Base-by-base conservation (phyloP, 176 grass and related monocot species). In the Phyllostachys edulis region DNA sequence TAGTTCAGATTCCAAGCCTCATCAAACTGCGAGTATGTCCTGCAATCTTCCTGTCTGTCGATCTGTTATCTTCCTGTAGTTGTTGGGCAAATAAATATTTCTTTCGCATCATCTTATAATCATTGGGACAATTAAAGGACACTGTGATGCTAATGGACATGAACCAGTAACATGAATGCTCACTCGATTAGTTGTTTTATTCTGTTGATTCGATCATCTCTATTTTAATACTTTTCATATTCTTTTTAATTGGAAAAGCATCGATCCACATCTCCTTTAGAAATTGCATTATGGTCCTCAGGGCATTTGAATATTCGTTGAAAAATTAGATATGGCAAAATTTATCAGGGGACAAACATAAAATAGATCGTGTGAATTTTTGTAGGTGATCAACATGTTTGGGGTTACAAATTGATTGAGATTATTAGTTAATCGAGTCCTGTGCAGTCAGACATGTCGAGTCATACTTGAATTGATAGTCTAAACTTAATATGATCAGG, bases 11-110 rank as follows among this genome's bases (percentile, higher is more conserved):
- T 90, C 89, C 80, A 76, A 85, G 63, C 65, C 81, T 79, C 85
- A 75, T 84, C 69, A 85, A 83, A 51, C 85, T 42, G 70, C 23
- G 55, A 82, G 89, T 11, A 82, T 87, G 87, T 85, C 69, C 52
- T 73, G 82, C 84, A 88, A 85, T 89, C 75, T 87, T 88, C 65
- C 38, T 91, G 84, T 87, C 84, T 91, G 85, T 85, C 82, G 62
- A 87, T 78, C 72, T 82, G 59, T 82, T 90, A 75, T 74, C 85
- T 84, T 81, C 55, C 60, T 76, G 76, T 36, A 56, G 79, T 3
- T 83, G 61, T 39, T 77, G 74, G 56, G 23, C 73, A 49, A 51
- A 82, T 78, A 87, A 83, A 83, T 77, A 78, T 73, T 61, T 29
- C 12, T 75, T 76, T 39, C 3, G 26, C 54, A 66, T 73, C 45